Conservation (phyloP, 78 protist species). For the Blattamonas nauphoetae region DNA sequence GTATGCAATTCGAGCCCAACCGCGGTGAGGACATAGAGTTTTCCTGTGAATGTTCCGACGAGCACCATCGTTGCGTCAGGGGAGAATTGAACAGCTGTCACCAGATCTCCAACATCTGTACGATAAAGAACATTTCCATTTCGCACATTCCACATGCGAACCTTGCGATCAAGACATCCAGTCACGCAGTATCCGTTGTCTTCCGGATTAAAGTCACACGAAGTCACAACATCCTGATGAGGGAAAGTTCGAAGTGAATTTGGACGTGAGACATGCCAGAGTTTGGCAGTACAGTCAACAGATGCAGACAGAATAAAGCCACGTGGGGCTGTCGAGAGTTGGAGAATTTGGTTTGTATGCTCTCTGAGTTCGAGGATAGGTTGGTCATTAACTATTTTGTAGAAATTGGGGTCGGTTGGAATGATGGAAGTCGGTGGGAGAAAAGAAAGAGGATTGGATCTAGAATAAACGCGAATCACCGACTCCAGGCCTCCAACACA, state of each 20-base stretch:
- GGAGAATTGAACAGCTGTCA: neutral
- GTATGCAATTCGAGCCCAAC: neutral
- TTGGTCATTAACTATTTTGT: neutral
- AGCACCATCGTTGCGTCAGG: neutral
- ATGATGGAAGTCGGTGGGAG: neutral
- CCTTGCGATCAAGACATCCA: neutral
- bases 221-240: neutral
- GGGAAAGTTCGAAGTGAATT: neutral
- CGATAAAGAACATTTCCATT: neutral
- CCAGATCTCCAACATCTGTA: neutral
- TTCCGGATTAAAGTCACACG: neutral
- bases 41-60: conserved; percentile 8
- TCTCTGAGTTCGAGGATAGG: neutral
- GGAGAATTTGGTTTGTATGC: neutral
- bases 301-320: conserved; percentile 5
- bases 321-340: neutral
- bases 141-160: conserved; percentile 2
- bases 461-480: neutral
- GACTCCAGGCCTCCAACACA: neutral
- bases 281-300: neutral
- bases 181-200: conserved; percentile 15
- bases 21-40: neutral
- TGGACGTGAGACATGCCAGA: neutral
- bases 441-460: neutral
- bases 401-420: neutral